Conservation (phyloP, 1,139 yeast genomes). For the Schizosaccharomyces versatilis region DNA sequence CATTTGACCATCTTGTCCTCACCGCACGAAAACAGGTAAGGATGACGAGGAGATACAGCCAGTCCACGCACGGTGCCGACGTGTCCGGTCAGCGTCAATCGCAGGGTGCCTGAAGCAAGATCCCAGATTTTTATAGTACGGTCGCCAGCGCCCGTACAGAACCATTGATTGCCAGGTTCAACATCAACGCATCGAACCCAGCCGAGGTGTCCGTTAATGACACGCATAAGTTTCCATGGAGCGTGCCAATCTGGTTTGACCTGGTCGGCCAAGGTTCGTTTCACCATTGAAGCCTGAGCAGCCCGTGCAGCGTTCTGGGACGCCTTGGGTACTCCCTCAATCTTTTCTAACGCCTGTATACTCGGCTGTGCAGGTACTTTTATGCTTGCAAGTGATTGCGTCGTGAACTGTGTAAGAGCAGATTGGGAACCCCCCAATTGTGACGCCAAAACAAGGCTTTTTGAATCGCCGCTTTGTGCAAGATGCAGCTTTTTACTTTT, state of each 20-base stretch:
- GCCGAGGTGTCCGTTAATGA: conserved; percentile 76
- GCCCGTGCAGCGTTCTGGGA: not conserved
- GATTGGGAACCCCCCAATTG: not conserved
- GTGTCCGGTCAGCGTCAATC: conserved; percentile 71
- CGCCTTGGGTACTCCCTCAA: not conserved
- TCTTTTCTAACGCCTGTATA: not conserved
- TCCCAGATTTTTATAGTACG: conserved; percentile 85
- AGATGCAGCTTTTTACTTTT: not conserved
- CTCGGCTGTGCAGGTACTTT: not conserved
- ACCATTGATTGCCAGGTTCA: conserved; percentile 80
- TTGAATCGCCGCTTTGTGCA: not conserved
- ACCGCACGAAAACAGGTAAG: conserved; percentile 76
- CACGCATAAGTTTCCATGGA: conserved; percentile 51
- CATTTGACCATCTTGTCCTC: conserved; percentile 90
- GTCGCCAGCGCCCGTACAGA: conserved; percentile 78
- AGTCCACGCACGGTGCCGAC: conserved; percentile 70
- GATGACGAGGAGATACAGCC: conserved; percentile 49
- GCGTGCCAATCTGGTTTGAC: conserved; percentile 30
- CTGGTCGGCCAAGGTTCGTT: conserved; percentile 1
- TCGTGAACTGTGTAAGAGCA: not conserved
- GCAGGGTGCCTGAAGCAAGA: conserved; percentile 45
- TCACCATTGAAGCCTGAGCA: not conserved
- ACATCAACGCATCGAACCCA: conserved; percentile 68
- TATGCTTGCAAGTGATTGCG: not conserved
- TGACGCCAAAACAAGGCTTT: not conserved